Base-by-base conservation (phyloP, 2,329 filamentous ascomycete species). In the Fusarium sp. region DNA sequence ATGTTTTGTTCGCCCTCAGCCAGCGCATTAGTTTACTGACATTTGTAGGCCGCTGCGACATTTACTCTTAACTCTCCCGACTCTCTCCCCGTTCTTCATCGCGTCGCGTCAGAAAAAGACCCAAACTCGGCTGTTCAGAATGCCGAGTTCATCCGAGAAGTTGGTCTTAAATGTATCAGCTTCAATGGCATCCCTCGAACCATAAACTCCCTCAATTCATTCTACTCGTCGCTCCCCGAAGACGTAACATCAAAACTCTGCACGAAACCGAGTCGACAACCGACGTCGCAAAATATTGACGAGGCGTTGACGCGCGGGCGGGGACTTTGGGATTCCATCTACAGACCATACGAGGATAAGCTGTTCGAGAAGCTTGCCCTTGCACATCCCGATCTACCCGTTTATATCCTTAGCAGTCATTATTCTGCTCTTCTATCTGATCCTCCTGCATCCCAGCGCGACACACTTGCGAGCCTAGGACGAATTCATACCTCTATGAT, bases 21-120 rank as follows among this genome's bases (percentile, higher is more conserved):
- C 29, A 9, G 15, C 5, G 6, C 11, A 6, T 8, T 20, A 9
- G 26, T 8, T 12, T 20, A 28, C 66, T 75, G 12, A 74, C 5
- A 9, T 20, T 3, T 3, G 7, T 16, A 93, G 90, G 91, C 93
- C 2, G 93, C 93, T 31, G 90, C 93, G 20, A 93, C 92, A 3
- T 92, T 95, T 82, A 96, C 93, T 2, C 89, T 96, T 83, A 96
- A 97, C 82, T 94, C 92, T 3, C 93, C 93, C 24, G 91, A 92
- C 59, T 91, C 92, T 5, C 87, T 95, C 69, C 81, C 87, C 6
- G 80, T 86, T 23, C 85, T 94, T 15, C 90, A 89, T 80, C 75
- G 84, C 57, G 79, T 87, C 31, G 85, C 86, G 13, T 73, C 79
- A 6, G 52, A 72, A 9, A 55, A 73, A 63, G 46, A 64, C 66